These are phyloP conservation scores for Fusarium newnesense DNA, from an alignment of 2,329 filamentous ascomycete genomes.

Conservation along the genomic window DNA sequence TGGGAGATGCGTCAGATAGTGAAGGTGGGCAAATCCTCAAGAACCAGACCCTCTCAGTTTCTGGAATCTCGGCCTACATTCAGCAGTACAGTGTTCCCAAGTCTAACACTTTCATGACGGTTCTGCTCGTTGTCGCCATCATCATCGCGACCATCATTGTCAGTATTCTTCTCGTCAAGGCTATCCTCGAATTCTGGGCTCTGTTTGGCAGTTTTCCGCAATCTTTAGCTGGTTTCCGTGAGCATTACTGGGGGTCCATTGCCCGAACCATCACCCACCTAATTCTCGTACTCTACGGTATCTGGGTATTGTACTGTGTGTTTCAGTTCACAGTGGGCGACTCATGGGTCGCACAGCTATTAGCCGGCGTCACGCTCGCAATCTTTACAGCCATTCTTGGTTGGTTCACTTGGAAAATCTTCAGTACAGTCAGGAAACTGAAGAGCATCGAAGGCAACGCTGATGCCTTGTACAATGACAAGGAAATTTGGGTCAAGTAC, in stretches of 20 bases:
- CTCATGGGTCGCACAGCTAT: slow-evolving; percentile 88
- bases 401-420: slow-evolving; percentile 89
- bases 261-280: slow-evolving; percentile 89
- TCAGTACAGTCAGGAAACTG: slow-evolving; percentile 76
- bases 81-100: slow-evolving; percentile 86
- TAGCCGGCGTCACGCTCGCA: slow-evolving; percentile 83
- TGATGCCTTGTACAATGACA: slow-evolving; percentile 83
- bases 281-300: slow-evolving; percentile 90
- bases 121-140: slow-evolving; percentile 88
- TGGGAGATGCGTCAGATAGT: slow-evolving; percentile 49
- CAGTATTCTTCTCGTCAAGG: slow-evolving; percentile 88
- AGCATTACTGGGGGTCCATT: slow-evolving; percentile 96
- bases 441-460: slow-evolving; percentile 80
- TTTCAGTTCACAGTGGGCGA: slow-evolving; percentile 95
- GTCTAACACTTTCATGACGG: slow-evolving; percentile 95
- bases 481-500: slow-evolving; percentile 93
- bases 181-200: slow-evolving; percentile 90
- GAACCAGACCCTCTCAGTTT: slow-evolving; percentile 64
- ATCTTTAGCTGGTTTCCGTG: slow-evolving; percentile 83
- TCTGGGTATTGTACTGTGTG: slow-evolving; percentile 95
- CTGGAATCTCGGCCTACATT: slow-evolving; percentile 84
- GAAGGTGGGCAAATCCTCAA: slow-evolving; percentile 41
- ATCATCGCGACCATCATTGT: slow-evolving; percentile 85
- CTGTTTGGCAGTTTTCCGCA: slow-evolving; percentile 89
- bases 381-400: slow-evolving; percentile 83